Percentiles rank a stretch among this genome's conserved stretches.
phyloP scores from a whole-genome alignment of 805 yeast genomes.

The Ogataea nitratoaversa region DNA sequence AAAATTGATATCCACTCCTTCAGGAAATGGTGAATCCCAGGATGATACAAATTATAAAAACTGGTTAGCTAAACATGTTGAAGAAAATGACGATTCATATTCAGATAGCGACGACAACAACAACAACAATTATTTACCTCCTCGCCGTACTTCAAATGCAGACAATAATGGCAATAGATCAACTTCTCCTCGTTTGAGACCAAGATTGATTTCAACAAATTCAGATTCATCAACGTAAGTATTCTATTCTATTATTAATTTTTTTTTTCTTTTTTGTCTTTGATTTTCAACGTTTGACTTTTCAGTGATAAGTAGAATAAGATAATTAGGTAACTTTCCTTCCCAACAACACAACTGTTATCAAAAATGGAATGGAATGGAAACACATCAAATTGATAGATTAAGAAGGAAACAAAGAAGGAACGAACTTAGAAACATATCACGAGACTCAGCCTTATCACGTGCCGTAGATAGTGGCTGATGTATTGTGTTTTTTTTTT shows the following conservation, averaged over 20 bases:
- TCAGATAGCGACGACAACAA: slow-evolving; percentile 41
- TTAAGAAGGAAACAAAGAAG: too few relatives aligned
- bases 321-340: too few relatives aligned
- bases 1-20: slow-evolving; percentile 6
- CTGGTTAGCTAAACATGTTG: slow-evolving; percentile 45
- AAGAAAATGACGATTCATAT: slow-evolving; percentile 35
- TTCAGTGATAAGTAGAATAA: too few relatives aligned
- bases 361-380: too few relatives aligned
- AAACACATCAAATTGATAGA: too few relatives aligned
- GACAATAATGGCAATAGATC: slow-evolving; percentile 21
- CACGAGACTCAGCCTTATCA: too few relatives aligned
- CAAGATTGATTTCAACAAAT: slow-evolving; percentile 14
- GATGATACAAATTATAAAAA: slow-evolving; percentile 44
- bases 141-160: slow-evolving; percentile 3
- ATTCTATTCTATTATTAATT: slow-evolving; percentile 1
- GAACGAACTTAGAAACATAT: too few relatives aligned
- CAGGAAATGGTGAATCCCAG: slow-evolving; percentile 18
- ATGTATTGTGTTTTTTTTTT: too few relatives aligned
- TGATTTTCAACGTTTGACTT: background rate
- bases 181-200: slow-evolving; percentile 5
- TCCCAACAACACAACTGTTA: too few relatives aligned
- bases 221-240: slow-evolving; percentile 22
- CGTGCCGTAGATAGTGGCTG: too few relatives aligned
- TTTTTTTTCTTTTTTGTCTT: slow-evolving; percentile 1
- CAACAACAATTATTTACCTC: slow-evolving; percentile 24